phyloP scores from a whole-genome alignment of 129 eudicot genomes.

The Pittosporum tobira region DNA sequence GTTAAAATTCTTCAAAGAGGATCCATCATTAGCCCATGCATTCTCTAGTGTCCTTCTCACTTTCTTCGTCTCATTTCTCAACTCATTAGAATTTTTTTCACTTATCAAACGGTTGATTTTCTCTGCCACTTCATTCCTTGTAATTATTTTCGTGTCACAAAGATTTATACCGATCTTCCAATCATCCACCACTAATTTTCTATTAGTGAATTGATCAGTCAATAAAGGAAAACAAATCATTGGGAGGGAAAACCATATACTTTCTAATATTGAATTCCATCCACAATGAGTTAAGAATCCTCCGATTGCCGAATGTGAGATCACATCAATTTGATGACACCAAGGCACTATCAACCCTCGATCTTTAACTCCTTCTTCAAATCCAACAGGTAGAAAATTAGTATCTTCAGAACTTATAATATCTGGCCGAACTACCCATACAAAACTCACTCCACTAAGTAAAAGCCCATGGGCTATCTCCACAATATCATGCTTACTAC shows the following conservation, averaged over 20 bases:
- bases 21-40: conserved; percentile 15
- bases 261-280: conserved; percentile 35
- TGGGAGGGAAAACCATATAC: conserved; percentile 28
- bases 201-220: conserved; percentile 36
- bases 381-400: conserved; percentile 15
- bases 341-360: conserved; percentile 26
- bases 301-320: conserved; percentile 23
- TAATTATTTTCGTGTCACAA: conserved; percentile 9
- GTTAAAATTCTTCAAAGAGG: conserved; percentile 11
- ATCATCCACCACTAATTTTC: conserved; percentile 29
- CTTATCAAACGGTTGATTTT: conserved; percentile 15
- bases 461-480: conserved; percentile 42
- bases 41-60: conserved; percentile 9
- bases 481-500: conserved; percentile 9
- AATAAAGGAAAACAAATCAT: conserved; percentile 30
- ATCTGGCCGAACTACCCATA: conserved; percentile 42
- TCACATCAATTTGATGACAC: conserved; percentile 23
- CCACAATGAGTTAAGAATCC: conserved; percentile 40
- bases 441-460: conserved; percentile 28
- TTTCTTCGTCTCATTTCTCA: conserved; percentile 11
- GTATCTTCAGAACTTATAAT: conserved; percentile 22
- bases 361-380: conserved; percentile 6
- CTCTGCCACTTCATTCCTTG: conserved; percentile 14
- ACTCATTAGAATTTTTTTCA: not conserved
- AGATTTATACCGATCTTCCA: conserved; percentile 27